Evolutionary conservation across 345 rosid genomes (phyloP).

Genomic region (Populus tremula): DNA sequence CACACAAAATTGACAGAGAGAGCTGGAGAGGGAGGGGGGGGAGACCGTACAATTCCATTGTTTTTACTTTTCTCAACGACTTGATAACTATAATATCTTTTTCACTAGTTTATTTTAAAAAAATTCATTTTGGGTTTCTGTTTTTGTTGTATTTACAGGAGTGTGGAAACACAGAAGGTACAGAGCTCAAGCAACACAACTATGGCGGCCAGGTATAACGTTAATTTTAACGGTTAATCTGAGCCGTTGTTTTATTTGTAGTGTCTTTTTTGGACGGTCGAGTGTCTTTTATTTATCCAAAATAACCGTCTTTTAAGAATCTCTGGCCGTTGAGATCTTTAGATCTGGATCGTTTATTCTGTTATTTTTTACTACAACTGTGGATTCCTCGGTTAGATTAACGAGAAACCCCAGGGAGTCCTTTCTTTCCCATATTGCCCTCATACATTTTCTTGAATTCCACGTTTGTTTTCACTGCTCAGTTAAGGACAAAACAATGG

Average conservation of each 20-base stretch:
- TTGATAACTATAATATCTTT: neutral
- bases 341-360: constrained; percentile 52
- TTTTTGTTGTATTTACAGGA: constrained; percentile 33
- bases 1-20: neutral
- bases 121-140: neutral
- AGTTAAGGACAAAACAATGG: neutral
- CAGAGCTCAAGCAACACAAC: constrained; percentile 59
- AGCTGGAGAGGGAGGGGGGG: neutral
- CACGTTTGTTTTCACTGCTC: neutral
- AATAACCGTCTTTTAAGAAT: constrained; percentile 21
- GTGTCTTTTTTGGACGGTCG: constrained; percentile 15
- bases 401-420: neutral
- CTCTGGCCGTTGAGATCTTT: constrained; percentile 43
- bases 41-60: neutral
- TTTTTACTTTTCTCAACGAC: neutral
- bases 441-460: neutral
- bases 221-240: constrained; percentile 17
- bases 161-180: constrained; percentile 45
- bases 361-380: constrained; percentile 24
- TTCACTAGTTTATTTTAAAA: neutral
- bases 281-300: constrained; percentile 8
- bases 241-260: constrained; percentile 31
- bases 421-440: neutral
- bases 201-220: constrained; percentile 57
- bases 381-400: constrained; percentile 23